Conservation (phyloP, 1,284 basidiomycete genomes). For the Macrocystidia cucumis region DNA sequence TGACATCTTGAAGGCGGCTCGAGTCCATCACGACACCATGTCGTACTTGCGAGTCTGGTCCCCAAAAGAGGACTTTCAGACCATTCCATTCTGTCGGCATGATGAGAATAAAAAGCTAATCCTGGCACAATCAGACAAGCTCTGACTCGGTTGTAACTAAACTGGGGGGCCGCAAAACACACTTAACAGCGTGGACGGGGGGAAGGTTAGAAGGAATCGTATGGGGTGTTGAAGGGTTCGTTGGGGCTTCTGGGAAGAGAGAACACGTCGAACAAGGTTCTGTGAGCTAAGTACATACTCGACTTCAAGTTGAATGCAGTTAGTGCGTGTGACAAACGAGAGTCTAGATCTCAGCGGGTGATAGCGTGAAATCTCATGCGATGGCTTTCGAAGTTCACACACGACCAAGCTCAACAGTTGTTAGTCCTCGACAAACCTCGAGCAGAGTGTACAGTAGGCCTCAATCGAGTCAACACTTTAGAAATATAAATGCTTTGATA, state of each 20-base stretch:
- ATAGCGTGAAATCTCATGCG: neutral
- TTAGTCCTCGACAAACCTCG: no score
- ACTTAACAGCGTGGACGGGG: neutral
- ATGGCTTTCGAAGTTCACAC: no score
- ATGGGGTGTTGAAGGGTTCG: neutral
- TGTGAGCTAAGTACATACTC: no score
- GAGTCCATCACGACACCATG: slow-evolving; percentile 16
- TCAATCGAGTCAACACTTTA: neutral
- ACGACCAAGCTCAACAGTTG: no score
- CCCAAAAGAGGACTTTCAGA: slow-evolving; percentile 17
- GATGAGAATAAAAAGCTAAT: neutral
- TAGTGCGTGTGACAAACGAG: neutral
- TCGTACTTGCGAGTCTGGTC: slow-evolving; percentile 11
- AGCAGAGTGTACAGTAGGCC: neutral
- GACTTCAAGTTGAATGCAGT: neutral
- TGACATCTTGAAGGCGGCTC: slow-evolving; percentile 11
- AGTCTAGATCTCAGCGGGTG: neutral
- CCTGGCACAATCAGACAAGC: no score
- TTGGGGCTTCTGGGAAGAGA: neutral
- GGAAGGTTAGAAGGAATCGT: neutral
- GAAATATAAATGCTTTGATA: neutral
- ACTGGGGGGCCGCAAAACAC: neutral
- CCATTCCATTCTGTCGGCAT: slow-evolving; percentile 12
- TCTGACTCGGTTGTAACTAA: neutral
- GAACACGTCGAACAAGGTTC: neutral